phyloP scores from a whole-genome alignment of 352 stramenopile genomes.

The Phytophthora aleatoria region DNA sequence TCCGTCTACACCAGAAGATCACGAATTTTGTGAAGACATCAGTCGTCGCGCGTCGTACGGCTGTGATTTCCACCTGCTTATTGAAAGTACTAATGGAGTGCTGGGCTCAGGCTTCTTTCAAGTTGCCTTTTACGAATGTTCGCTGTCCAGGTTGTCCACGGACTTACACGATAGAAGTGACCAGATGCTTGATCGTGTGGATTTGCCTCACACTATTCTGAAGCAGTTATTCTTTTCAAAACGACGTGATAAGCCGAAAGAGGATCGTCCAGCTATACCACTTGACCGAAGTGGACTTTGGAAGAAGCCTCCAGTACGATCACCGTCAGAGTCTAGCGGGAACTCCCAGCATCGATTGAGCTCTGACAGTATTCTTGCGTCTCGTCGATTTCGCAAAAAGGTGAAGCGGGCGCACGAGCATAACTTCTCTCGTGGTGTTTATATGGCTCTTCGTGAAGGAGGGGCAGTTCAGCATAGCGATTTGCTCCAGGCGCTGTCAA shows the following conservation, averaged over 20 bases:
- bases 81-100: constrained; percentile 54
- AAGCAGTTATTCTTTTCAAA: constrained; percentile 65
- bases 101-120: constrained; percentile 84
- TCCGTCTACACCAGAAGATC: constrained; percentile 68
- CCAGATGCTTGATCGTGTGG: constrained; percentile 27
- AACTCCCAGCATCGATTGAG: constrained; percentile 18
- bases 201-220: constrained; percentile 53
- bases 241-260: constrained; percentile 10
- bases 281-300: constrained; percentile 26
- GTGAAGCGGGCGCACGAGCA: constrained; percentile 87
- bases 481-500: constrained; percentile 86
- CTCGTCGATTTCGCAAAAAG: constrained; percentile 74
- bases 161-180: constrained; percentile 42
- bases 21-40: constrained; percentile 79
- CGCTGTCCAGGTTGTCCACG: constrained; percentile 57
- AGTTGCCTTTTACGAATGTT: constrained; percentile 89
- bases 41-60: constrained; percentile 59
- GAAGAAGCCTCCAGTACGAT: constrained; percentile 28
- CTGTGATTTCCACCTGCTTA: constrained; percentile 79
- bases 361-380: constrained; percentile 39
- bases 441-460: constrained; percentile 78
- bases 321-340: constrained; percentile 16
- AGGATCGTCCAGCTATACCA: constrained; percentile 32
- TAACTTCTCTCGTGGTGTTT: constrained; percentile 89
- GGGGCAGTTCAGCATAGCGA: constrained; percentile 82